Base-by-base conservation (phyloP, 345 rosid genomes). In the Cardiospermum halicacabum region DNA sequence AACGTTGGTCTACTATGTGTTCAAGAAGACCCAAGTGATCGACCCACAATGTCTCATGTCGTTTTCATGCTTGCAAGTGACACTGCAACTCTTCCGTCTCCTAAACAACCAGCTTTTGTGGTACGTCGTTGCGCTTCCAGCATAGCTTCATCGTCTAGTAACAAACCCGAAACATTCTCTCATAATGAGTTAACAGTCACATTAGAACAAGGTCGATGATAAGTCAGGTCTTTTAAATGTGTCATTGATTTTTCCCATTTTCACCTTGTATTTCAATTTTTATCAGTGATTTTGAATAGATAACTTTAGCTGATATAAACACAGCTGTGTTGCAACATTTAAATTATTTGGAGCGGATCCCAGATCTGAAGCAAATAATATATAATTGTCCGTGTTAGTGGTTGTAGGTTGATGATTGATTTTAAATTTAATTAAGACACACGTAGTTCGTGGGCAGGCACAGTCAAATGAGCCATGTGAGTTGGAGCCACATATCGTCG, bases 1-100 rank as follows among this genome's bases (percentile, higher is more conserved):
- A 80, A 62, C 1, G 64, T 86, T 3, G 92, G 86, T 43, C 77
- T 88, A 7, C 40, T 85, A 18, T 88, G 89, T 47, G 82, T 84
- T 21, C 89, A 86, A 68, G 86, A 88, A 64, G 75, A 75, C 59
- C 84, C 85, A 47, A 66, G 56, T 16, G 84, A 84, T 32, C 75
- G 88, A 21, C 92, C 92, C 27, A 32, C 78, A 37, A 86, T 82
- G 90, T 75, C 84, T 5, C 67, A 61, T 30, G 81, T 77, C 37
- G 67, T 83, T 21, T 72, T 83, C 69, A 81, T 88, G 88, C 78
- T 88, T 22, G 78, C 75, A 26, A 72, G 74, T 18, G 79, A 69
- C 11, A 43, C 68, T 7, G 62, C 79, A 4, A 71, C 70, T 34
- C 81, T 84, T 60, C 88, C 89, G 7, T 59, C 62, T 36, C 91